Percentiles rank a stretch among this genome's conserved stretches.
Evolutionary conservation across 2,329 filamentous ascomycete genomes (phyloP).

Genomic region (Fusarium irregulare): DNA sequence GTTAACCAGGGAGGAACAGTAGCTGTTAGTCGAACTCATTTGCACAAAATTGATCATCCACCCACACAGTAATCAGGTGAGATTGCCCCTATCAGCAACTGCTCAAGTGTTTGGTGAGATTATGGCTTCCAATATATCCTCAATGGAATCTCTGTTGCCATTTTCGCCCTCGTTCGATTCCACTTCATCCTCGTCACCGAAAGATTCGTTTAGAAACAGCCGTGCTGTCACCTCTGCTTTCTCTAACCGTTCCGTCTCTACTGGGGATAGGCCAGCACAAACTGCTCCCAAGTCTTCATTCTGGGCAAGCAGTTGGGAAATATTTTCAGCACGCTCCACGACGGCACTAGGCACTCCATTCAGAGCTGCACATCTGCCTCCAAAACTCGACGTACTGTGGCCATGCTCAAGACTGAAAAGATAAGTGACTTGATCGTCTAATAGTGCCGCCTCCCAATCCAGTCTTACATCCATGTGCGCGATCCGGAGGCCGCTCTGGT

Average conservation of each 20-base stretch:
- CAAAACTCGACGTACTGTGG: constrained; percentile 83
- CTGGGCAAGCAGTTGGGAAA: constrained; percentile 74
- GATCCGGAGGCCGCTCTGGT: constrained; percentile 65
- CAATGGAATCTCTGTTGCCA: constrained; percentile 6
- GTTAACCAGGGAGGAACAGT: not conserved
- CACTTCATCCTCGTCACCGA: constrained; percentile 13
- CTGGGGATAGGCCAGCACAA: constrained; percentile 73
- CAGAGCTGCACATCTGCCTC: constrained; percentile 84
- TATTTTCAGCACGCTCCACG: constrained; percentile 78
- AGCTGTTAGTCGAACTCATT: not conserved
- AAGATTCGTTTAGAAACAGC: constrained; percentile 60
- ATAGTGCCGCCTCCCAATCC: constrained; percentile 61
- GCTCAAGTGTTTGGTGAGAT: constrained; percentile 12
- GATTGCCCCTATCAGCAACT: not conserved
- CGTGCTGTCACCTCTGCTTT: constrained; percentile 72
- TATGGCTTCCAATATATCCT: constrained; percentile 33
- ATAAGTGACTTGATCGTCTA: constrained; percentile 75
- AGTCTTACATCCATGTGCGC: constrained; percentile 79
- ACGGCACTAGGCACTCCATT: constrained; percentile 83
- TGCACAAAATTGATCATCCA: not conserved
- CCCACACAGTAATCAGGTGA: not conserved
- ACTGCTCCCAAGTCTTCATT: constrained; percentile 81
- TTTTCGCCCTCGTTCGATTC: not conserved
- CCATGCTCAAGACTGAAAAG: constrained; percentile 78
- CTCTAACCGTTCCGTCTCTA: constrained; percentile 74